Evolutionary conservation across 306 rosid genomes (phyloP).

Genomic region (Begonia peltatifolia): DNA sequence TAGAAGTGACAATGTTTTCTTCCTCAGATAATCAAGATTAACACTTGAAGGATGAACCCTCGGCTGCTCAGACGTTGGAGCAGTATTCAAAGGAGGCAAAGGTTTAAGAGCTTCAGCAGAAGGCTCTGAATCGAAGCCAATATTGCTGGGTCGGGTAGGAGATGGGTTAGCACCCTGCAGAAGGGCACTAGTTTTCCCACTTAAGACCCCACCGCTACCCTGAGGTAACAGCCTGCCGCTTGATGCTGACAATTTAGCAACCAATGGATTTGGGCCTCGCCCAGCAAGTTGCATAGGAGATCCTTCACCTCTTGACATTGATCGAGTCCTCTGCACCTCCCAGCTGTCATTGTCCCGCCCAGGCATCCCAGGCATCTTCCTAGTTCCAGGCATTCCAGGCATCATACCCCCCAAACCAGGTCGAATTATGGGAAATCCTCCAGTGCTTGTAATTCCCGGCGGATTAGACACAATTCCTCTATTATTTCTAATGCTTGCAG

Average conservation of each 20-base stretch:
- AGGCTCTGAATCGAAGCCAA: conserved; percentile 24
- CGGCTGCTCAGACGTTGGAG: no score
- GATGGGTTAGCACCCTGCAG: conserved; percentile 60
- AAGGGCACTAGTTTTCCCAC: conserved; percentile 68
- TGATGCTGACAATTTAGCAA: conserved; percentile 37
- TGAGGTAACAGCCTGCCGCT: conserved; percentile 77
- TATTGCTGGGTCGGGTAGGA: conserved; percentile 33
- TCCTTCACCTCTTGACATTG: conserved; percentile 59
- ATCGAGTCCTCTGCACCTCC: conserved; percentile 59
- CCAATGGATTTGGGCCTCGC: conserved; percentile 49
- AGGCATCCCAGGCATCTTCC: conserved; percentile 94
- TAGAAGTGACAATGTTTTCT: conserved; percentile 54
- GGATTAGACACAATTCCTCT: conserved; percentile 39
- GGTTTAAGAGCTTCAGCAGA: conserved; percentile 35
- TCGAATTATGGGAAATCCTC: conserved; percentile 56
- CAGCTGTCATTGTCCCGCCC: conserved; percentile 79
- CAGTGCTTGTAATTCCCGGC: conserved; percentile 51
- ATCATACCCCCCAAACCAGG: conserved; percentile 89
- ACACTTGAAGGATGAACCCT: conserved; percentile 23
- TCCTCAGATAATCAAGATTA: conserved; percentile 37
- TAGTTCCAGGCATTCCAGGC: conserved; percentile 97
- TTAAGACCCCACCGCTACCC: conserved; percentile 59
- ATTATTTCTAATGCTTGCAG: conserved; percentile 63
- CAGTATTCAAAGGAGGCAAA: conserved; percentile 12
- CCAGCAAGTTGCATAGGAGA: conserved; percentile 39